phyloP scores from a whole-genome alignment of 1,284 basidiomycete species.

The Takashimella koratensis region DNA sequence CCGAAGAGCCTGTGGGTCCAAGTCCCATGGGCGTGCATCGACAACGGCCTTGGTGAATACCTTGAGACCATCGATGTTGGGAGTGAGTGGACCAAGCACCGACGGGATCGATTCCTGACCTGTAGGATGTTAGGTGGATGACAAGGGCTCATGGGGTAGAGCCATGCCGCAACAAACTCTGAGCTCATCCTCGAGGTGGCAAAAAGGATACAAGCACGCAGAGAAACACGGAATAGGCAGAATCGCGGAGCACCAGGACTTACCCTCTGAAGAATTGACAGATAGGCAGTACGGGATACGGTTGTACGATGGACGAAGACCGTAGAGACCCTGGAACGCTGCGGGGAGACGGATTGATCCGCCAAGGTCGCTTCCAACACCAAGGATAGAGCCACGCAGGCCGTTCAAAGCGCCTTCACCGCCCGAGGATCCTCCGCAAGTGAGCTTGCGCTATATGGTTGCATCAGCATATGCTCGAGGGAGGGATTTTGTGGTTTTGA shows the following conservation, averaged over 20 bases:
- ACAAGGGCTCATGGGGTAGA: too few relatives aligned
- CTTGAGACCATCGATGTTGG: slow-evolving; percentile 56
- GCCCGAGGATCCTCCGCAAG: slow-evolving; percentile 61
- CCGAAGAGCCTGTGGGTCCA: slow-evolving; percentile 56
- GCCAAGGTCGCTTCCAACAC: slow-evolving; percentile 66
- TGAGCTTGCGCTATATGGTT: too few relatives aligned
- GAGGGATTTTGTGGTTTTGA: too few relatives aligned
- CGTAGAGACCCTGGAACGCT: neutral
- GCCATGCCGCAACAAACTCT: too few relatives aligned
- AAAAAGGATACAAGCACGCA: slow-evolving; percentile 65
- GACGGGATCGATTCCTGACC: neutral
- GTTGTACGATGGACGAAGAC: slow-evolving; percentile 1
- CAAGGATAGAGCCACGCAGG: slow-evolving; percentile 58
- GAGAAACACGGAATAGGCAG: too few relatives aligned
- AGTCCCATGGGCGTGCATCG: slow-evolving; percentile 55
- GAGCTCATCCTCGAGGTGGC: too few relatives aligned
- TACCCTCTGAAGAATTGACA: slow-evolving; percentile 2
- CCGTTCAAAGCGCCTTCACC: slow-evolving; percentile 59
- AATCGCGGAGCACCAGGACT: neutral
- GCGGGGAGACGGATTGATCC: slow-evolving; percentile 68
- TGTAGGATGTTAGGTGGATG: too few relatives aligned
- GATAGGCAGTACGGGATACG: slow-evolving; percentile 3
- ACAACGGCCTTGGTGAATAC: slow-evolving; percentile 58
- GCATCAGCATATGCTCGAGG: too few relatives aligned
- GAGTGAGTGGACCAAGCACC: slow-evolving; percentile 56